These are phyloP conservation scores for Sistotremastrum niveocremeum DNA, from an alignment of 768 basidiomycete genomes.

Conservation along the genomic window DNA sequence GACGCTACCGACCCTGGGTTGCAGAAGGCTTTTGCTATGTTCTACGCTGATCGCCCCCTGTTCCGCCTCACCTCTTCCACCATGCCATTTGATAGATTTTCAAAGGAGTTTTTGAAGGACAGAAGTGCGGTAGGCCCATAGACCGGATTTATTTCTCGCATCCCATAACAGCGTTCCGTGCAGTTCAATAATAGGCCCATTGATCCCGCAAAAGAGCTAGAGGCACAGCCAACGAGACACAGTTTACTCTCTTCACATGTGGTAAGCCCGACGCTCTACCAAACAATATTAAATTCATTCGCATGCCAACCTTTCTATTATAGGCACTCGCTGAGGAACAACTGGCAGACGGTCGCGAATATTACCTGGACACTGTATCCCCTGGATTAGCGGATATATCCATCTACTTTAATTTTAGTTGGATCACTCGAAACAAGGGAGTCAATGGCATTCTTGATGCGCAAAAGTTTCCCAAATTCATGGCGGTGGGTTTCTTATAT, in stretches of 20 bases:
- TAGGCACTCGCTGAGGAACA: constrained; percentile 28
- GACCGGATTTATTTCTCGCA: constrained; percentile 5
- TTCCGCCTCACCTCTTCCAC: constrained; percentile 27
- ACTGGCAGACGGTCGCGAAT: constrained; percentile 38
- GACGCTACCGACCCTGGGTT: constrained; percentile 30
- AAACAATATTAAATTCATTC: background rate
- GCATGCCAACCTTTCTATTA: background rate
- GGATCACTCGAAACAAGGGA: constrained; percentile 26
- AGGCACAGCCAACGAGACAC: constrained; percentile 17
- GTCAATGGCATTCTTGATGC: constrained; percentile 25
- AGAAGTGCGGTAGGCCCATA: constrained; percentile 27
- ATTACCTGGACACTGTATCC: constrained; percentile 40
- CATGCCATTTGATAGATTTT: constrained; percentile 36
- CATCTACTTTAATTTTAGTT: constrained; percentile 33
- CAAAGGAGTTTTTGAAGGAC: constrained; percentile 34
- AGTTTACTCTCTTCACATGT: constrained; percentile 34
- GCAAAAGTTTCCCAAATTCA: constrained; percentile 23
- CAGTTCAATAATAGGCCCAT: constrained; percentile 21
- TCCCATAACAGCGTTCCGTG: constrained; percentile 9
- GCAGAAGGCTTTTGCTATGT: constrained; percentile 33
- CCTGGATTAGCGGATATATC: constrained; percentile 42
- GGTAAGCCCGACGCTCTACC: constrained; percentile 16
- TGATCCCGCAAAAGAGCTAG: constrained; percentile 23
- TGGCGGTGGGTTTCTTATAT: constrained; percentile 22
- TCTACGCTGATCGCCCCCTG: constrained; percentile 30